Percentiles rank a stretch among this genome's conserved stretches.
Conservation (phyloP, 2,329 filamentous ascomycete species). For the Macrophomina pseudophaseolina region DNA sequence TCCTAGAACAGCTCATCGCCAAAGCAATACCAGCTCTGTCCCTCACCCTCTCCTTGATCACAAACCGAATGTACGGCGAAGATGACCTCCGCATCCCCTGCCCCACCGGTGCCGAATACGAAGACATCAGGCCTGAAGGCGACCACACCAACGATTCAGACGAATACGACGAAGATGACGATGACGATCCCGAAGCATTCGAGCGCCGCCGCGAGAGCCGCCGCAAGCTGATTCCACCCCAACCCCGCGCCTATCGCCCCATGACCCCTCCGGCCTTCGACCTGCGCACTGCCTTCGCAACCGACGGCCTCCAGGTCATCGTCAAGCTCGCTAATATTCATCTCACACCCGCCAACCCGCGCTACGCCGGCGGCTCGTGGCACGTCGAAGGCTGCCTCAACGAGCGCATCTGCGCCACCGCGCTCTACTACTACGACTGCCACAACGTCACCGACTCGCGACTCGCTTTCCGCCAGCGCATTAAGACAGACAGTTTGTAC, state of each 20-base stretch:
- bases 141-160: neutral
- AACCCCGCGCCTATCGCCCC: neutral
- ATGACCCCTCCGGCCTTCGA: neutral
- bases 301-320: slow-evolving; percentile 62
- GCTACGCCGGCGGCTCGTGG: slow-evolving; percentile 59
- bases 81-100: neutral
- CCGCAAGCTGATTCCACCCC: neutral
- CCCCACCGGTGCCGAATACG: neutral
- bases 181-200: neutral
- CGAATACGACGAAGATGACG: neutral
- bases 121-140: neutral
- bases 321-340: slow-evolving; percentile 65
- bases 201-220: neutral
- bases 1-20: slow-evolving; percentile 51
- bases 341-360: slow-evolving; percentile 61
- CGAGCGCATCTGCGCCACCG: slow-evolving; percentile 66
- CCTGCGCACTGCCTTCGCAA: slow-evolving; percentile 40
- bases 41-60: neutral
- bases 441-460: slow-evolving; percentile 60
- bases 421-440: slow-evolving; percentile 64
- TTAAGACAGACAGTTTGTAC: slow-evolving; percentile 25
- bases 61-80: neutral
- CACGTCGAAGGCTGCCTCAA: slow-evolving; percentile 55
- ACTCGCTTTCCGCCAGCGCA: slow-evolving; percentile 56
- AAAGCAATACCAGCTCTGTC: slow-evolving; percentile 44